These are phyloP conservation scores for Hymenoscyphus salicellus DNA, from an alignment of 2,329 filamentous ascomycete species.

Conservation along the genomic window DNA sequence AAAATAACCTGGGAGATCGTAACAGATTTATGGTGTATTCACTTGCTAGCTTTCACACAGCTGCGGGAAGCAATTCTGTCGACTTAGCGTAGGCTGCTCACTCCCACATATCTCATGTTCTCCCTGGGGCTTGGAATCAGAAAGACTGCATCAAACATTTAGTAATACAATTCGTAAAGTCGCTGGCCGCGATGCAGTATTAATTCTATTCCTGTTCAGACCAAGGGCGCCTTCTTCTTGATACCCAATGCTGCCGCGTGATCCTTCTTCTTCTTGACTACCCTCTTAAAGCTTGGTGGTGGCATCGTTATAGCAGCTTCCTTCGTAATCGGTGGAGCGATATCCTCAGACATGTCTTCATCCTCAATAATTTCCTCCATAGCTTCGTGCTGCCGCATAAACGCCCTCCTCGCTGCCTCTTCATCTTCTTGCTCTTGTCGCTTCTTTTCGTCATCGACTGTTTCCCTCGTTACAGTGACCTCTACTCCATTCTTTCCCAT, in stretches of 20 bases:
- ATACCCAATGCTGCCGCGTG: constrained; percentile 73
- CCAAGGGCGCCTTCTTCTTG: constrained; percentile 72
- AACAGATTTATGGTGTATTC: too few species aligned
- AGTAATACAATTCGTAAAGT: neutral
- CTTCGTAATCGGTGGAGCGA: constrained; percentile 38
- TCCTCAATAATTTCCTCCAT: constrained; percentile 37
- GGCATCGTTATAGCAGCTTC: constrained; percentile 43
- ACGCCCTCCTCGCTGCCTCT: constrained; percentile 75
- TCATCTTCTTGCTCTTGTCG: constrained; percentile 77
- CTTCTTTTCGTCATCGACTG: constrained; percentile 58
- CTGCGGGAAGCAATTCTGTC: too few species aligned
- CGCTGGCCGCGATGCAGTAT: neutral
- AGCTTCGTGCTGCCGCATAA: constrained; percentile 46
- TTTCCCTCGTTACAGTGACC: constrained; percentile 50
- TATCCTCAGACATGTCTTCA: constrained; percentile 31
- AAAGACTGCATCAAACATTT: neutral
- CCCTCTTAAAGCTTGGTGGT: constrained; percentile 68
- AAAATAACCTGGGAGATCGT: too few species aligned
- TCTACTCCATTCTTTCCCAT: constrained; percentile 66
- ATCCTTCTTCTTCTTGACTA: constrained; percentile 85
- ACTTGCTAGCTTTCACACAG: too few species aligned
- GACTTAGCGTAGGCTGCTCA: too few species aligned
- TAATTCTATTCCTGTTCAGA: constrained; percentile 39
- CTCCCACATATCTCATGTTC: too few species aligned
- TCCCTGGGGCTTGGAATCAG: neutral